A percentile compares a stretch with the other conserved stretches of the same genome.
phyloP scores from a whole-genome alignment of 192 early-diverging fungal species.

The Podila epicladia region DNA sequence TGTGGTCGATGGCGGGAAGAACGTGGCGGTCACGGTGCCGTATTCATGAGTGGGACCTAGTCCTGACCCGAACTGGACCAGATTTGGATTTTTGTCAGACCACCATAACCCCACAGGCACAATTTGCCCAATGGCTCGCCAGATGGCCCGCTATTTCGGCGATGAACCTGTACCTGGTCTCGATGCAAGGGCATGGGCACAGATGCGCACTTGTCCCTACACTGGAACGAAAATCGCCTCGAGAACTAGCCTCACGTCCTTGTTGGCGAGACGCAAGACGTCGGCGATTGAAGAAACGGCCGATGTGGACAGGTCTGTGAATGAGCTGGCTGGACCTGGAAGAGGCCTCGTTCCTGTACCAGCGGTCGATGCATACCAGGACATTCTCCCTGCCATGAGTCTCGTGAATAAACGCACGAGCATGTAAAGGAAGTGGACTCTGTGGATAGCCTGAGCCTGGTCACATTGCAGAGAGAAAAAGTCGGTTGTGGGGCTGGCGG shows the following conservation, averaged over 20 bases:
- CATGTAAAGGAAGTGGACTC: too few species aligned
- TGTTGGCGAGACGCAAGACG: too few species aligned
- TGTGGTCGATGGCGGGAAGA: conserved; percentile 66
- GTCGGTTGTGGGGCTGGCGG: too few species aligned
- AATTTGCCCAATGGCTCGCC: conserved; percentile 62
- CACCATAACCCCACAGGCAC: conserved; percentile 32
- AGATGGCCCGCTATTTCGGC: conserved; percentile 71
- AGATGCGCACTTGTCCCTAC: conserved; percentile 62
- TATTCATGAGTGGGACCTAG: conserved; percentile 70
- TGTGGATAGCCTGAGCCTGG: too few species aligned
- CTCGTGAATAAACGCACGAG: too few species aligned
- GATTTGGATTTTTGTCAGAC: conserved; percentile 62
- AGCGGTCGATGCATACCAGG: too few species aligned
- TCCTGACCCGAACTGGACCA: conserved; percentile 62
- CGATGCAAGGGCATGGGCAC: conserved; percentile 76
- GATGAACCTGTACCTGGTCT: conserved; percentile 67
- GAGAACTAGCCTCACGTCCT: conserved; percentile 25
- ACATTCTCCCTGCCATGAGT: too few species aligned
- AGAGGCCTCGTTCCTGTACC: too few species aligned
- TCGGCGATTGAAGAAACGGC: too few species aligned
- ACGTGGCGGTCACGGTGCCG: conserved; percentile 69
- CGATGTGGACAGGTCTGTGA: too few species aligned
- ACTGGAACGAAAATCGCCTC: conserved; percentile 39
- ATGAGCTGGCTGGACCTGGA: too few species aligned
- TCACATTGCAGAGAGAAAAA: too few species aligned